Conservation (phyloP, 371 early-diverging fungal species). For the Batkoa obscura region DNA sequence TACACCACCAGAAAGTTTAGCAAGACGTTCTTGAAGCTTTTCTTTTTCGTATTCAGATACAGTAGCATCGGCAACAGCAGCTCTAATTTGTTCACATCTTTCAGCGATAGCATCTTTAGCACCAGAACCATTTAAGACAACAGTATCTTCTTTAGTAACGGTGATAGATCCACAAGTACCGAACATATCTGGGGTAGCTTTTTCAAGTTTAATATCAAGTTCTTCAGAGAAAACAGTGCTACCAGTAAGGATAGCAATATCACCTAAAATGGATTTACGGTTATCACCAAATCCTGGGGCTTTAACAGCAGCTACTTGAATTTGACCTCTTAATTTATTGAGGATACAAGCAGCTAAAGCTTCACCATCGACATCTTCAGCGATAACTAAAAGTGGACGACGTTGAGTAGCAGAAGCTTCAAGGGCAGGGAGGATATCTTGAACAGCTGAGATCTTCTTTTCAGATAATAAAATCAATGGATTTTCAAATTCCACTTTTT, state of each 20-base stretch:
- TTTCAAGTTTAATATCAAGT: conserved; percentile 86
- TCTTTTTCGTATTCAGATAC: conserved; percentile 93
- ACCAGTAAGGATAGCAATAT: conserved; percentile 87
- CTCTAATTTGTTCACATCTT: conserved; percentile 91
- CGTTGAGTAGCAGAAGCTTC: conserved; percentile 86
- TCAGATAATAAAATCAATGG: conserved; percentile 87
- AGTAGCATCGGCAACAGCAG: conserved; percentile 54
- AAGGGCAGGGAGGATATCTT: conserved; percentile 87
- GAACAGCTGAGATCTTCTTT: conserved; percentile 87
- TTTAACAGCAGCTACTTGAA: conserved; percentile 91
- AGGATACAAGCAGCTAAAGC: conserved; percentile 95
- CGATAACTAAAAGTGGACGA: conserved; percentile 88
- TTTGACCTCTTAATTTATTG: conserved; percentile 95
- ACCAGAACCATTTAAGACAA: conserved; percentile 79
- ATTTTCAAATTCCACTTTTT: conserved; percentile 97
- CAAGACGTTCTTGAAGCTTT: conserved; percentile 95
- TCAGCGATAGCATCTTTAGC: conserved; percentile 67
- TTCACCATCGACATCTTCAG: conserved; percentile 96
- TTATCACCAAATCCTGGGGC: conserved; percentile 98
- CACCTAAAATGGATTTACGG: conserved; percentile 93
- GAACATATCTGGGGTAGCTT: conserved; percentile 71
- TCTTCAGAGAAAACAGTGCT: conserved; percentile 90
- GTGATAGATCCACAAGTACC: conserved; percentile 75
- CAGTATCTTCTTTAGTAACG: conserved; percentile 95
- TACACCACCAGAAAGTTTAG: conserved; percentile 93